These are phyloP conservation scores for Xylariaceae sp. DNA, from an alignment of 2,329 filamentous ascomycete species.

Conservation along the genomic window DNA sequence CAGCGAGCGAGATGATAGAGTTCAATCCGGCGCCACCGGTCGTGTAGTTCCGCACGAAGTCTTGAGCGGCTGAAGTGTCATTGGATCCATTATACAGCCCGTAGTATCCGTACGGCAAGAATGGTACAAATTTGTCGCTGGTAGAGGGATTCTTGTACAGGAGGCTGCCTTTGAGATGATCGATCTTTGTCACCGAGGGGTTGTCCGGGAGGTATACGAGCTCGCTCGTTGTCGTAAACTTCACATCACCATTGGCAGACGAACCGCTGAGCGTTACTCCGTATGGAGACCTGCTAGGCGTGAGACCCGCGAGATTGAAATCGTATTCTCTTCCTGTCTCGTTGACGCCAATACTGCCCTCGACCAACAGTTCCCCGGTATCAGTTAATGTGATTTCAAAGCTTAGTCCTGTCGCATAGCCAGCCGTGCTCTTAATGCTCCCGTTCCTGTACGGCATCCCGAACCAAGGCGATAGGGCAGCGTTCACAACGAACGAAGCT, in stretches of 20 bases:
- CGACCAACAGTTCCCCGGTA: constrained; percentile 31
- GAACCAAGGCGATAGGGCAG: constrained; percentile 40
- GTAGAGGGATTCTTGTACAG: constrained; percentile 38
- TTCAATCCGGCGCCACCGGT: constrained; percentile 40
- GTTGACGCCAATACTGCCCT: constrained; percentile 34
- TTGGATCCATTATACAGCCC: constrained; percentile 39
- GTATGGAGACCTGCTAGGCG: constrained; percentile 38
- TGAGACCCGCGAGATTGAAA: constrained; percentile 37
- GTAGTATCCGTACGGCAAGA: constrained; percentile 46
- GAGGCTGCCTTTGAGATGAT: constrained; percentile 44
- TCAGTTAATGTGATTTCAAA: constrained; percentile 38
- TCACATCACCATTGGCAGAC: constrained; percentile 29
- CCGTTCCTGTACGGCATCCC: constrained; percentile 37
- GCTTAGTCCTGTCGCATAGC: constrained; percentile 26
- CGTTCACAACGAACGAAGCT: constrained; percentile 44
- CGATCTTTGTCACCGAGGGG: constrained; percentile 43
- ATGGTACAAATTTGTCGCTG: constrained; percentile 35
- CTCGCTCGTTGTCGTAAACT: constrained; percentile 37
- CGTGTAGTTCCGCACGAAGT: constrained; percentile 40
- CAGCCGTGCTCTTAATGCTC: constrained; percentile 16
- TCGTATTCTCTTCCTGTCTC: constrained; percentile 35
- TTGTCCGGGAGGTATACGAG: constrained; percentile 45
- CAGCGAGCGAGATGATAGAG: constrained; percentile 43
- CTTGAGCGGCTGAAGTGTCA: constrained; percentile 20
- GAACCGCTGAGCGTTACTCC: constrained; percentile 38